phyloP scores from a whole-genome alignment of 73 alveolate species.

The Paramecium primaurelia region DNA sequence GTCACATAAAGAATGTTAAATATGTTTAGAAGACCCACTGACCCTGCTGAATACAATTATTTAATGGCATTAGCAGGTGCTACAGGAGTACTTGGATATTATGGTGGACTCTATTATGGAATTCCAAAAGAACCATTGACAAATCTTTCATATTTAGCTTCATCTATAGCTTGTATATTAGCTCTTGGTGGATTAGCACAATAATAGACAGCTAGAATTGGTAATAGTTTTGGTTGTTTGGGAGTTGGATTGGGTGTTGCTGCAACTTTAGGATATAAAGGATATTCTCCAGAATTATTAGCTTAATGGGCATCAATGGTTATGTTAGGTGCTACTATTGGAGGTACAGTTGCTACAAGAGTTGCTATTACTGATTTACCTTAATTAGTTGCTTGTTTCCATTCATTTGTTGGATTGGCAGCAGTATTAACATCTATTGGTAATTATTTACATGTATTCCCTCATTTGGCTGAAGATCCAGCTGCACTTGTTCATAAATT shows the following conservation, averaged over 20 bases:
- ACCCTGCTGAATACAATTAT: too few species aligned
- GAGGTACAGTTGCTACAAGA: constrained; percentile 38
- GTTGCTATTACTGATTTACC: constrained; percentile 48
- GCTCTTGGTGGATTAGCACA: constrained; percentile 75
- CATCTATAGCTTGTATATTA: neutral
- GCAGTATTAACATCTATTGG: constrained; percentile 71
- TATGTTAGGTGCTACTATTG: constrained; percentile 11
- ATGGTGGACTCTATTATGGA: too few species aligned
- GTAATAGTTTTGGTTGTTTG: constrained; percentile 63
- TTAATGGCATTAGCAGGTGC: too few species aligned
- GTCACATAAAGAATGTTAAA: too few species aligned
- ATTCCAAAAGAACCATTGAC: too few species aligned
- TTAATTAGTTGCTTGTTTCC: constrained; percentile 74
- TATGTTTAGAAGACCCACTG: too few species aligned
- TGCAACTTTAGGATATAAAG: constrained; percentile 48
- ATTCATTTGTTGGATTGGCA: constrained; percentile 74
- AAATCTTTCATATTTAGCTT: too few species aligned
- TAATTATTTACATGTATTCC: constrained; percentile 57
- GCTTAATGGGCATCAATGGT: constrained; percentile 57
- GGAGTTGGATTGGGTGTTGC: constrained; percentile 64
- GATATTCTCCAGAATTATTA: neutral
- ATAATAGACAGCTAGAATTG: constrained; percentile 73
- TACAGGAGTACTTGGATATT: too few species aligned
- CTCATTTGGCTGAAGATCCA: constrained; percentile 37
- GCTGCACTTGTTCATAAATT: neutral